phyloP scores from a whole-genome alignment of 78 protist species.

The Emiliania huxleyi region DNA sequence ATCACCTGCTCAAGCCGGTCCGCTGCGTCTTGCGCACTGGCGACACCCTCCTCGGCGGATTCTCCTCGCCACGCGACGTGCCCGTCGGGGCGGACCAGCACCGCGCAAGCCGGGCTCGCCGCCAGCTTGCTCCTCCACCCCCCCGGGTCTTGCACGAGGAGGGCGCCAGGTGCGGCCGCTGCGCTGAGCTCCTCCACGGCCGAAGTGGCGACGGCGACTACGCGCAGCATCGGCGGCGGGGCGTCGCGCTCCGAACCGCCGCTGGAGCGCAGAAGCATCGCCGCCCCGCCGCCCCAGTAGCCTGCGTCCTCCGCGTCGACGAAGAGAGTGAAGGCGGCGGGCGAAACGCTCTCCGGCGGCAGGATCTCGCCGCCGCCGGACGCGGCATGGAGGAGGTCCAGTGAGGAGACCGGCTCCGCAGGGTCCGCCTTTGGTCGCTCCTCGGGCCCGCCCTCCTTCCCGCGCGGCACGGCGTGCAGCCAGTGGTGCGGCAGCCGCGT shows the following conservation, averaged over 20 bases:
- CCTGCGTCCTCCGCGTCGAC: background rate
- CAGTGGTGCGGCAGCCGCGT: background rate
- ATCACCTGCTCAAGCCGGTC: too few species aligned
- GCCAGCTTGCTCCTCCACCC: background rate
- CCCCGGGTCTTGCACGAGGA: background rate
- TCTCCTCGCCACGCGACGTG: constrained; percentile 19
- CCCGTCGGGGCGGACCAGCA: constrained; percentile 21
- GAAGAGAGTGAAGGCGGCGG: background rate
- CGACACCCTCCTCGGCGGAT: too few species aligned
- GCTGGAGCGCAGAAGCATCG: background rate
- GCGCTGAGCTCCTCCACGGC: too few species aligned
- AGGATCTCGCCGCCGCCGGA: background rate
- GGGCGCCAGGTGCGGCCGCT: too few species aligned
- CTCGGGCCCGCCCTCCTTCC: too few species aligned
- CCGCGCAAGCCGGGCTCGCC: background rate
- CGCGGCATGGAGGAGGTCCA: background rate
- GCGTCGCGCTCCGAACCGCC: background rate
- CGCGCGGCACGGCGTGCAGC: background rate
- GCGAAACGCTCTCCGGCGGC: background rate
- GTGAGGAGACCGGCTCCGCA: background rate
- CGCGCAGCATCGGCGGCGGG: background rate
- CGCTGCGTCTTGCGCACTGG: too few species aligned
- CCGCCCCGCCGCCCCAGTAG: background rate
- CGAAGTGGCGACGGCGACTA: too few species aligned
- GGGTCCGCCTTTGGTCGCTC: background rate